Percentiles rank a stretch among this genome's conserved stretches.
These are phyloP conservation scores for Thamnidium elegans DNA, from an alignment of 192 early-diverging fungal species.

Conservation along the genomic window DNA sequence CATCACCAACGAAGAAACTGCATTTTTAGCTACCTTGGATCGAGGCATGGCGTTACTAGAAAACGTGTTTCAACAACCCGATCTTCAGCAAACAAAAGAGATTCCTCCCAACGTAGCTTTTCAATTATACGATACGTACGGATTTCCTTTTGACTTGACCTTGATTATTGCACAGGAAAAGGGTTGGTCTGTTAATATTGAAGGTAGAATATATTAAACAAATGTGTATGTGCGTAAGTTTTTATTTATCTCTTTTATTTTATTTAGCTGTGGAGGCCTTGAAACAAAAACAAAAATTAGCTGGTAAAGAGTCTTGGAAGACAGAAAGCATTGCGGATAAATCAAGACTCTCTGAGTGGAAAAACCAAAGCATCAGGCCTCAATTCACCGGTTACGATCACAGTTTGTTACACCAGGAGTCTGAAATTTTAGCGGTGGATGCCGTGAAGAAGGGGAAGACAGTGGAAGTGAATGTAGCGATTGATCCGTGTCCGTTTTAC, in stretches of 20 bases:
- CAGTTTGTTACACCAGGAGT: conserved; percentile 38
- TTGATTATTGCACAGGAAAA: conserved; percentile 51
- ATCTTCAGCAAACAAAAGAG: conserved; percentile 28
- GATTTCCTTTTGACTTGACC: conserved; percentile 58
- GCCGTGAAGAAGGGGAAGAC: conserved; percentile 34
- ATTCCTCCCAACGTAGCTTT: conserved; percentile 51
- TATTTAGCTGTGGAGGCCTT: conserved; percentile 41
- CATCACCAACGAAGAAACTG: conserved; percentile 46
- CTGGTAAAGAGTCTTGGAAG: conserved; percentile 51
- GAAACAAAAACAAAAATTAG: conserved; percentile 41
- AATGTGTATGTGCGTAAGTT: not conserved
- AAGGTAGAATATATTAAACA: conserved; percentile 17
- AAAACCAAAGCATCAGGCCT: conserved; percentile 29
- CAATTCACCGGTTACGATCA: conserved; percentile 54
- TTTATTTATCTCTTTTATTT: not conserved
- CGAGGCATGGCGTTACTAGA: conserved; percentile 48
- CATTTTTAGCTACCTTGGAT: conserved; percentile 48
- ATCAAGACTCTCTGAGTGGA: conserved; percentile 34
- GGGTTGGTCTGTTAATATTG: conserved; percentile 54
- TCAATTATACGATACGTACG: conserved; percentile 55
- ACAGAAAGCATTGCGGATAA: conserved; percentile 21
- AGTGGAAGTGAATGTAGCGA: conserved; percentile 43
- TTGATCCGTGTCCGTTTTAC: conserved; percentile 61
- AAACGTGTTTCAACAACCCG: conserved; percentile 39
- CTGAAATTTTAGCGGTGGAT: conserved; percentile 34